Conservation (phyloP, 805 yeast species). For the Hanseniaspora mollemarum region DNA sequence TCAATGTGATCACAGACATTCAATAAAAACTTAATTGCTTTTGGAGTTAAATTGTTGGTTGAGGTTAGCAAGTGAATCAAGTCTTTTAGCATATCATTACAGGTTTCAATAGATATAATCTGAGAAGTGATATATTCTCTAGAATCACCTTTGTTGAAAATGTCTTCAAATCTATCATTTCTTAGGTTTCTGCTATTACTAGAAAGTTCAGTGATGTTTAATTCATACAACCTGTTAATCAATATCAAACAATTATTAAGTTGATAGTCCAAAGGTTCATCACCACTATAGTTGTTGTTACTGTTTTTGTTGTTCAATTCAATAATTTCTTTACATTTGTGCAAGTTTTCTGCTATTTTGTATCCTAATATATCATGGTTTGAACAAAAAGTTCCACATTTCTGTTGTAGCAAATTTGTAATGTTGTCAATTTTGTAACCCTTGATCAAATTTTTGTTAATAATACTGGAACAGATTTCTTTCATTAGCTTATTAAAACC, state of each 20-base stretch:
- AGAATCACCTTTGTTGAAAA: constrained; percentile 31
- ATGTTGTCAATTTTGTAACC: constrained; percentile 91
- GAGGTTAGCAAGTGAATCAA: constrained; percentile 26
- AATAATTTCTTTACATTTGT: constrained; percentile 67
- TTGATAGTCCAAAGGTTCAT: constrained; percentile 53
- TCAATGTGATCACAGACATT: constrained; percentile 64
- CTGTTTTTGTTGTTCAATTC: constrained; percentile 35
- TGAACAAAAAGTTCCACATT: constrained; percentile 91
- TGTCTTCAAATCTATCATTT: constrained; percentile 29
- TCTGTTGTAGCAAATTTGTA: constrained; percentile 75
- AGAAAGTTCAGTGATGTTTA: constrained; percentile 11
- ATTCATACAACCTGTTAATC: constrained; percentile 65
- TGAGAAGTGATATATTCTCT: constrained; percentile 54
- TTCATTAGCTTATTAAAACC: constrained; percentile 43
- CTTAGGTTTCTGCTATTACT: constrained; percentile 14
- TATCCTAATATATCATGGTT: constrained; percentile 86
- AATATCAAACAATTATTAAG: constrained; percentile 63
- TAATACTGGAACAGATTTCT: constrained; percentile 78
- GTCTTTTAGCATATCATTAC: constrained; percentile 55
- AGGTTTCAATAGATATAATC: constrained; percentile 40
- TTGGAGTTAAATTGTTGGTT: constrained; percentile 52
- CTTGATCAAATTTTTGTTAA: constrained; percentile 73
- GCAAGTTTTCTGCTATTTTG: constrained; percentile 84
- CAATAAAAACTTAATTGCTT: constrained; percentile 73
- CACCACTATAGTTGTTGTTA: constrained; percentile 8